Evolutionary conservation across 345 rosid genomes (phyloP).

Genomic region (Camelina hispida): DNA sequence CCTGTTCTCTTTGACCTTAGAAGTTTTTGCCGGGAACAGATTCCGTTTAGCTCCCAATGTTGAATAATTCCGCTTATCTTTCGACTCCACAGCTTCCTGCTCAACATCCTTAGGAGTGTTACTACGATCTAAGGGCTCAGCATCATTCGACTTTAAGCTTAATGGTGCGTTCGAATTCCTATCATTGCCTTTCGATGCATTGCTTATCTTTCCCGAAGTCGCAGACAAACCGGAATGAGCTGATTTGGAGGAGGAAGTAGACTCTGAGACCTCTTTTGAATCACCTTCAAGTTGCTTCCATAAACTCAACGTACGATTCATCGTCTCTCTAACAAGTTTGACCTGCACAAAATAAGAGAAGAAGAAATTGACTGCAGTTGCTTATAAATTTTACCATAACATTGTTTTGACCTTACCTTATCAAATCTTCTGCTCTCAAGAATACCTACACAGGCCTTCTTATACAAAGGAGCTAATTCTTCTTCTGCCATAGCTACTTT

Average conservation of each 20-base stretch:
- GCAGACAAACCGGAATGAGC: slow-evolving; percentile 18
- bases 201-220: slow-evolving; percentile 25
- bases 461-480: slow-evolving; percentile 62
- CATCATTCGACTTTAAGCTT: slow-evolving; percentile 23
- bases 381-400: neutral
- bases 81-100: slow-evolving; percentile 35
- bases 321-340: slow-evolving; percentile 85
- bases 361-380: neutral
- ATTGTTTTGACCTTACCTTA: slow-evolving; percentile 47
- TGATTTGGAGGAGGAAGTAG: slow-evolving; percentile 52
- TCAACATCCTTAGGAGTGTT: slow-evolving; percentile 21
- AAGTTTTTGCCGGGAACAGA: slow-evolving; percentile 42
- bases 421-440: slow-evolving; percentile 78
- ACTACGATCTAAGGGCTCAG: neutral
- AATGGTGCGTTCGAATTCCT: slow-evolving; percentile 37
- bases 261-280: slow-evolving; percentile 50
- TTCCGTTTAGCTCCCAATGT: slow-evolving; percentile 52
- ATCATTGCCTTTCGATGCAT: slow-evolving; percentile 45
- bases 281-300: slow-evolving; percentile 74
- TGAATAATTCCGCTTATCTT: slow-evolving; percentile 43
- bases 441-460: slow-evolving; percentile 53
- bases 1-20: slow-evolving; percentile 50
- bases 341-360: slow-evolving; percentile 49
- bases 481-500: slow-evolving; percentile 65
- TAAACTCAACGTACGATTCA: slow-evolving; percentile 71